Evolutionary conservation across 208 protist genomes (phyloP).

Genomic region (Trypanosoma congolense): DNA sequence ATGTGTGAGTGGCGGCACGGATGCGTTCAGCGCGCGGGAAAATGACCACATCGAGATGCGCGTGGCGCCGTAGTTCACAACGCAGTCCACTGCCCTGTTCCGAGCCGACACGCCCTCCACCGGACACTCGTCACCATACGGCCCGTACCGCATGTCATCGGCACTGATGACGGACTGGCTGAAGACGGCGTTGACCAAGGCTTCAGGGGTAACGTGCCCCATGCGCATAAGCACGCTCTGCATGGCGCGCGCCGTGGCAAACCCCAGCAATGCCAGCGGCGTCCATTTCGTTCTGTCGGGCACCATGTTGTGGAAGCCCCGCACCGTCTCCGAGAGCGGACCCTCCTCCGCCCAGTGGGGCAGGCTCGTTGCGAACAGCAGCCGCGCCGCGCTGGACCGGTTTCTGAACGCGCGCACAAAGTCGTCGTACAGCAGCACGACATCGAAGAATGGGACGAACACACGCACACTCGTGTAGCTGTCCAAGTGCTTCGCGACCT

Average conservation of each 20-base stretch:
- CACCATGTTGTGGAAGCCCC: slow-evolving; percentile 12
- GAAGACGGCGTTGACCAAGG: slow-evolving; percentile 23
- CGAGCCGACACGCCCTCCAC: background rate
- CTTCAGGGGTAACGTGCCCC: slow-evolving; percentile 13
- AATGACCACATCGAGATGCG: slow-evolving; percentile 29
- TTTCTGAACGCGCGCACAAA: slow-evolving; percentile 25
- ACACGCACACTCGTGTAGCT: slow-evolving; percentile 14
- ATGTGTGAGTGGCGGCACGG: slow-evolving; percentile 4
- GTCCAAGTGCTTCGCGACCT: slow-evolving; percentile 19
- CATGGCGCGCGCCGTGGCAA: slow-evolving; percentile 7
- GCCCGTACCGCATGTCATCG: slow-evolving; percentile 29
- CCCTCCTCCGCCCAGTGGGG: slow-evolving; percentile 37
- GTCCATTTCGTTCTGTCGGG: slow-evolving; percentile 2
- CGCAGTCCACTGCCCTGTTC: background rate
- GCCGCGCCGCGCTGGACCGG: slow-evolving; percentile 8
- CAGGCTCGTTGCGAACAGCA: slow-evolving; percentile 40
- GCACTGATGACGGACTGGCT: slow-evolving; percentile 10
- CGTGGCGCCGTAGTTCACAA: slow-evolving; percentile 48
- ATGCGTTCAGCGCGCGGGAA: slow-evolving; percentile 26
- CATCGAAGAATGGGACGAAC: slow-evolving; percentile 31
- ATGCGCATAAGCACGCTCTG: slow-evolving; percentile 15
- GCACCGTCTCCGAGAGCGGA: slow-evolving; percentile 5
- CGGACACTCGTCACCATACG: slow-evolving; percentile 11
- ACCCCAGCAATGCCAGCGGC: slow-evolving; percentile 11
- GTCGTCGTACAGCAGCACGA: slow-evolving; percentile 26